Percentiles rank a stretch among this genome's conserved stretches.
These are phyloP conservation scores for Jatropha multifida DNA, from an alignment of 441 rosid species.

Conservation along the genomic window DNA sequence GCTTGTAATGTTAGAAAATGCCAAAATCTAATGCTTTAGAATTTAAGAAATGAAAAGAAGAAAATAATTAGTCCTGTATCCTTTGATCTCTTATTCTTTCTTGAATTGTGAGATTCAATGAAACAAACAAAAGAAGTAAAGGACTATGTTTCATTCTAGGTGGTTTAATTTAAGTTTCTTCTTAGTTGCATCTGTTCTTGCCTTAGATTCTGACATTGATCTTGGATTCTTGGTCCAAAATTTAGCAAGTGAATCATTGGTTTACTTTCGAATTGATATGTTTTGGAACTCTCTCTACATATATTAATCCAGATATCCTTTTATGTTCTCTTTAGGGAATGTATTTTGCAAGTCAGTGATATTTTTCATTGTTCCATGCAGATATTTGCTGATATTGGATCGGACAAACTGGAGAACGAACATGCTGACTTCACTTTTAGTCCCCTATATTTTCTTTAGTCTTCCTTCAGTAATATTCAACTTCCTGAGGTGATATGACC, in stretches of 20 bases:
- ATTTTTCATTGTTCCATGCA: slow-evolving; percentile 29
- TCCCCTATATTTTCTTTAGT: slow-evolving; percentile 82
- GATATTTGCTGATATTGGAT: slow-evolving; percentile 77
- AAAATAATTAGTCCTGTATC: background rate
- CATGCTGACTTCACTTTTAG: slow-evolving; percentile 67
- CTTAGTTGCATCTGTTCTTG: background rate
- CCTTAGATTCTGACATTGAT: slow-evolving; percentile 1
- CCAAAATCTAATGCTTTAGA: background rate
- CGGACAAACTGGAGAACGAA: slow-evolving; percentile 87
- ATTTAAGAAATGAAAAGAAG: background rate
- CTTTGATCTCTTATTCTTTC: background rate
- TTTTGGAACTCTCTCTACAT: background rate
- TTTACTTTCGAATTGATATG: background rate
- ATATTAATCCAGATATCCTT: background rate
- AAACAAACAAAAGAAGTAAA: background rate
- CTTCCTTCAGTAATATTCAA: slow-evolving; percentile 59
- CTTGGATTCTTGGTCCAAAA: background rate
- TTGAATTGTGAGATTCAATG: background rate
- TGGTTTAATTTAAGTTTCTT: background rate
- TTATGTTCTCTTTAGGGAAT: background rate
- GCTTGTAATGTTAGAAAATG: too few relatives aligned
- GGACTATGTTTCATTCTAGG: background rate
- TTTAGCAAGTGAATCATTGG: background rate
- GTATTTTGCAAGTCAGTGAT: background rate
- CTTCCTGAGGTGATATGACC: slow-evolving; percentile 53